Percentiles rank a stretch among this genome's conserved stretches.
These are phyloP conservation scores for Bryoglossum gracile DNA, from an alignment of 495 filamentous ascomycete genomes.

Conservation along the genomic window DNA sequence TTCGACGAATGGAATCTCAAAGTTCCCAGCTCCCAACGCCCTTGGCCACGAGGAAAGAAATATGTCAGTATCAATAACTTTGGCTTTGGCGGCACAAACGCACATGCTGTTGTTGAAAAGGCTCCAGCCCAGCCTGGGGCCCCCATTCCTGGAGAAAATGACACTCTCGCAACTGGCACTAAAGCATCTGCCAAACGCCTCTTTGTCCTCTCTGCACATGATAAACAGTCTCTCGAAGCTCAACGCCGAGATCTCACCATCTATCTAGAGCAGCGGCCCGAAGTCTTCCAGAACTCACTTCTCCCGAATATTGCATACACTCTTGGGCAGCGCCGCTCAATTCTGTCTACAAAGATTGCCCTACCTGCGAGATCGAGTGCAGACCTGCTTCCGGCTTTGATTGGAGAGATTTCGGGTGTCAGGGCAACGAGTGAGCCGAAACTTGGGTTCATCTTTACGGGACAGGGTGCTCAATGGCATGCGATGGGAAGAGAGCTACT, in stretches of 20 bases:
- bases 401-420: background rate
- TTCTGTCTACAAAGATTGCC: constrained; percentile 28
- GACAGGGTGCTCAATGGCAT: constrained; percentile 39
- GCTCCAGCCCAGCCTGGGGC: constrained; percentile 4
- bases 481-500: constrained; percentile 51
- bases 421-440: background rate
- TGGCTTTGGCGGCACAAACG: constrained; percentile 54
- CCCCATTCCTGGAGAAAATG: background rate
- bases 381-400: constrained; percentile 3
- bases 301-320: constrained; percentile 23
- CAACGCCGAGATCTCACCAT: background rate
- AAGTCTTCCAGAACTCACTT: constrained; percentile 3
- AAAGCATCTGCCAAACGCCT: constrained; percentile 13
- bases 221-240: background rate
- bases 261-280: constrained; percentile 14
- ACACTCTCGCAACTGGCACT: background rate
- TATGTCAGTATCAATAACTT: constrained; percentile 45
- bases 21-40: constrained; percentile 27
- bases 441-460: constrained; percentile 16
- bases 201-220: constrained; percentile 26
- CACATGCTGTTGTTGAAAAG: constrained; percentile 46
- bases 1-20: constrained; percentile 45
- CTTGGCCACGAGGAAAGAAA: constrained; percentile 13
- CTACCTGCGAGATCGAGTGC: constrained; percentile 1
- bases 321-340: constrained; percentile 34